phyloP scores from a whole-genome alignment of 805 yeast species.

The Lachancea meyersii region DNA sequence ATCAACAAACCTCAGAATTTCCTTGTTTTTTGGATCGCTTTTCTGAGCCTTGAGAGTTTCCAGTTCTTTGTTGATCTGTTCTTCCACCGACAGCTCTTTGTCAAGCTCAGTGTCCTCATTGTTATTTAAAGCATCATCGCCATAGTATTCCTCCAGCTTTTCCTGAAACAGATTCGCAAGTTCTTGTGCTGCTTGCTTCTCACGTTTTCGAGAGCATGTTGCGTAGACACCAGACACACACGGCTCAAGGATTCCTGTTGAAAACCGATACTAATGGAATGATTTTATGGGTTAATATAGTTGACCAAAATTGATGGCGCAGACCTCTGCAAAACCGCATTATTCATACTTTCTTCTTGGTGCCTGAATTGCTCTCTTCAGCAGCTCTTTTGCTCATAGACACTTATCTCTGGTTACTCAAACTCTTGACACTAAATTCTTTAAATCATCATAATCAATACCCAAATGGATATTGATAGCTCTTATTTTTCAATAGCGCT shows the following conservation, averaged over 20 bases:
- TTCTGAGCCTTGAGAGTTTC: slow-evolving; percentile 47
- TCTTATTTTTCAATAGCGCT: neutral
- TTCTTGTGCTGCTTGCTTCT: slow-evolving; percentile 71
- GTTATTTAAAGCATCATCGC: slow-evolving; percentile 28
- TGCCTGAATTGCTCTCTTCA: neutral
- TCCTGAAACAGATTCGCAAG: slow-evolving; percentile 54
- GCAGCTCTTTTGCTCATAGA: slow-evolving; percentile 5
- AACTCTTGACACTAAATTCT: neutral
- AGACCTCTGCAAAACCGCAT: neutral
- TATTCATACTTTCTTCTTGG: slow-evolving; percentile 7
- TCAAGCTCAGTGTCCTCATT: slow-evolving; percentile 15
- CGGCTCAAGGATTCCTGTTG: slow-evolving; percentile 56
- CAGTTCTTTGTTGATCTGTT: slow-evolving; percentile 65
- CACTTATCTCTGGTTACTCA: neutral
- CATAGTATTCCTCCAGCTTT: slow-evolving; percentile 42
- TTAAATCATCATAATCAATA: no score
- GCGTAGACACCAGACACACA: slow-evolving; percentile 84
- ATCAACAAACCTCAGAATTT: slow-evolving; percentile 51
- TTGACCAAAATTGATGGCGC: neutral
- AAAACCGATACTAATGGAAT: slow-evolving; percentile 12
- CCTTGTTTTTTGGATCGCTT: slow-evolving; percentile 36
- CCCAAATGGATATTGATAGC: no score
- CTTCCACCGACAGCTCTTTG: slow-evolving; percentile 55
- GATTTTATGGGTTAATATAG: neutral
- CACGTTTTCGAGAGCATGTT: slow-evolving; percentile 79